Percentiles rank a stretch among this genome's conserved stretches.
phyloP scores from a whole-genome alignment of 371 early-diverging fungal species.

The Mortierella sp. region DNA sequence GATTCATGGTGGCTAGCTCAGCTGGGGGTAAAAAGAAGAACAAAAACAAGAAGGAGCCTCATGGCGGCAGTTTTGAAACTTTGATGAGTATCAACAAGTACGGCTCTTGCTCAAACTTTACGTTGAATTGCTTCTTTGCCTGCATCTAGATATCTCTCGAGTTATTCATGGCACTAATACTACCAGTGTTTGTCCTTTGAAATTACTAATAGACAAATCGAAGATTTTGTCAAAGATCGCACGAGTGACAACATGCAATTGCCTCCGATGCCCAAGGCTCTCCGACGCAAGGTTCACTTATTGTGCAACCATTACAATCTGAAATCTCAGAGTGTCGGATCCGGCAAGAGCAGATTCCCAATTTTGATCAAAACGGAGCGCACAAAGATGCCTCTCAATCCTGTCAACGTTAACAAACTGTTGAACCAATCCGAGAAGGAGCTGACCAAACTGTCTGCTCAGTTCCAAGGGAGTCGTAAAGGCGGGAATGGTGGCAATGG shows the following conservation, averaged over 20 bases:
- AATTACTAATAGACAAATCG: conserved; percentile 26
- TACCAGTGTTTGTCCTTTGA: neutral
- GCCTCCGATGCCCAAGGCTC: conserved; percentile 65
- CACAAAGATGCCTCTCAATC: conserved; percentile 64
- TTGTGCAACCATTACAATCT: conserved; percentile 66
- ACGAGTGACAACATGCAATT: conserved; percentile 54
- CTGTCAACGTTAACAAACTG: conserved; percentile 62
- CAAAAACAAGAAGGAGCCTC: conserved; percentile 44
- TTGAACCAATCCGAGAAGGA: conserved; percentile 53
- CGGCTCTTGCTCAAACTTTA: neutral
- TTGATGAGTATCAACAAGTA: conserved; percentile 48
- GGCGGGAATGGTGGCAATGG: conserved; percentile 12
- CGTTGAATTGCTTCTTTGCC: neutral
- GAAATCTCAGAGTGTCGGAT: conserved; percentile 64
- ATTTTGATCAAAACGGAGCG: conserved; percentile 65
- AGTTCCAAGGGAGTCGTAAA: conserved; percentile 39
- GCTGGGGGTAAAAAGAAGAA: conserved; percentile 27
- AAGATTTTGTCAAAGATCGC: conserved; percentile 49
- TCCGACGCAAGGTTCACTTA: conserved; percentile 66
- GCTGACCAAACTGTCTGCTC: conserved; percentile 21
- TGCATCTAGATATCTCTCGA: too few relatives aligned
- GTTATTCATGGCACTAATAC: neutral
- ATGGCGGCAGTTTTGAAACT: conserved; percentile 44
- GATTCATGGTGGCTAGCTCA: conserved; percentile 20
- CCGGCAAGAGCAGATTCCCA: conserved; percentile 58